Conservation (phyloP, 805 yeast genomes). For the Candida fluviatilis region DNA sequence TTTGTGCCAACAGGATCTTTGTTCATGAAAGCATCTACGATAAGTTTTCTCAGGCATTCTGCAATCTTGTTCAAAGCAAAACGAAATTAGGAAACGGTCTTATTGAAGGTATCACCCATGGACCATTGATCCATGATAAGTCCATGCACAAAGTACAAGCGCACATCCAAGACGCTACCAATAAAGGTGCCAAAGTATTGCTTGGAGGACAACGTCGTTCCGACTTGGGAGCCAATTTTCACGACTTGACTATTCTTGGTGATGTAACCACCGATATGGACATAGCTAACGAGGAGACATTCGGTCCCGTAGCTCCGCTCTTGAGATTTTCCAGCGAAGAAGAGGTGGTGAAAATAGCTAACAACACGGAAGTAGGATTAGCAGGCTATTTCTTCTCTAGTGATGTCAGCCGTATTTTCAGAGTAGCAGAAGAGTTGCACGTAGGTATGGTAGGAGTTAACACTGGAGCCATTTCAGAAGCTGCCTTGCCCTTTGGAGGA, state of each 20-base stretch:
- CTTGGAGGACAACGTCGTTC: conserved; percentile 55
- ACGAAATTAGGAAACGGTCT: conserved; percentile 63
- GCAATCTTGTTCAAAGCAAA: conserved; percentile 26
- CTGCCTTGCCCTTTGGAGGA: conserved; percentile 60
- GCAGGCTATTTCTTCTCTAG: conserved; percentile 72
- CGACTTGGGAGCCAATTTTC: conserved; percentile 60
- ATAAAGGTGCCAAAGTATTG: conserved; percentile 60
- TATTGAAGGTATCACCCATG: conserved; percentile 58
- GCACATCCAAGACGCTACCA: conserved; percentile 64
- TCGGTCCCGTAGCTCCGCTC: conserved; percentile 76
- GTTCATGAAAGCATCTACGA: conserved; percentile 51
- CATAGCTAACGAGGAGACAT: conserved; percentile 68
- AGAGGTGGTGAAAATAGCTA: conserved; percentile 60
- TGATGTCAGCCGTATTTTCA: conserved; percentile 50
- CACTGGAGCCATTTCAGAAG: conserved; percentile 66
- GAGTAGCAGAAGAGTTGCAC: conserved; percentile 63
- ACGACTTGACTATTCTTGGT: conserved; percentile 63
- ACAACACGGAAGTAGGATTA: conserved; percentile 65
- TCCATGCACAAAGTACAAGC: conserved; percentile 57
- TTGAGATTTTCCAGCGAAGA: conserved; percentile 61
- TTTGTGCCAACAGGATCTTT: conserved; percentile 57
- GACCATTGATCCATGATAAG: conserved; percentile 65
- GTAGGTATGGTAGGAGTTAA: conserved; percentile 83
- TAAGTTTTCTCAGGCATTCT: conserved; percentile 42
- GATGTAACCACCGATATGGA: conserved; percentile 54